A percentile compares a stretch with the other conserved stretches of the same genome.
These are phyloP conservation scores for Platanus orientalis DNA, from an alignment of 164 flowering plant genomes.

Conservation along the genomic window DNA sequence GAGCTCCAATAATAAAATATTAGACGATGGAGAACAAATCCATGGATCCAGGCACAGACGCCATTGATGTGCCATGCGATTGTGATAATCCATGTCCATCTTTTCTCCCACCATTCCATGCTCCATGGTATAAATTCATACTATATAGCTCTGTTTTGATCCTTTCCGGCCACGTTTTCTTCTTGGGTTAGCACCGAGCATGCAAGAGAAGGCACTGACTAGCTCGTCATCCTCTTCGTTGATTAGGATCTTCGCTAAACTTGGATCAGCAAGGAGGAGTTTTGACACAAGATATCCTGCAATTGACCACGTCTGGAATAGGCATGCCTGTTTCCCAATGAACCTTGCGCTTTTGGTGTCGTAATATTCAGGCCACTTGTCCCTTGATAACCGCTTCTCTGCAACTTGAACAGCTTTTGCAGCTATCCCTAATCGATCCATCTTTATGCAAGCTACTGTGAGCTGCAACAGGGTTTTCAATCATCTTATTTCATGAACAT, in stretches of 20 bases:
- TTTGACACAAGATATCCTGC: conserved; percentile 85
- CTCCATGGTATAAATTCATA: not conserved
- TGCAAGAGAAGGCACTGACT: conserved; percentile 54
- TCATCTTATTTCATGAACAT: not conserved
- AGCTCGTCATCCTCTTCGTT: conserved; percentile 73
- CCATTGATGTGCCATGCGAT: too few species aligned
- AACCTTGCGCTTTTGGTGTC: conserved; percentile 73
- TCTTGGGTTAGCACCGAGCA: conserved; percentile 61
- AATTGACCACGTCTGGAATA: conserved; percentile 86
- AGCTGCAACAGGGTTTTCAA: conserved; percentile 48
- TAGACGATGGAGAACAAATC: too few species aligned
- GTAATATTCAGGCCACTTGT: conserved; percentile 93
- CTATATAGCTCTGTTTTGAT: conserved; percentile 22
- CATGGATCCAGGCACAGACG: too few species aligned
- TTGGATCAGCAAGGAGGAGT: conserved; percentile 64
- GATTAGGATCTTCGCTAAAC: conserved; percentile 50
- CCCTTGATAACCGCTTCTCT: conserved; percentile 59
- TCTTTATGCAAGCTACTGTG: conserved; percentile 90
- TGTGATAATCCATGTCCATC: too few species aligned
- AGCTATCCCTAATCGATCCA: conserved; percentile 80
- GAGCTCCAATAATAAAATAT: too few species aligned
- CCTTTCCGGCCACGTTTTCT: conserved; percentile 59
- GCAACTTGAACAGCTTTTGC: conserved; percentile 66
- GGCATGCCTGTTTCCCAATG: conserved; percentile 77
- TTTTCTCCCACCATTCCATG: too few species aligned